Conservation (phyloP, 805 yeast species). For the Saccharomyces jurei region DNA sequence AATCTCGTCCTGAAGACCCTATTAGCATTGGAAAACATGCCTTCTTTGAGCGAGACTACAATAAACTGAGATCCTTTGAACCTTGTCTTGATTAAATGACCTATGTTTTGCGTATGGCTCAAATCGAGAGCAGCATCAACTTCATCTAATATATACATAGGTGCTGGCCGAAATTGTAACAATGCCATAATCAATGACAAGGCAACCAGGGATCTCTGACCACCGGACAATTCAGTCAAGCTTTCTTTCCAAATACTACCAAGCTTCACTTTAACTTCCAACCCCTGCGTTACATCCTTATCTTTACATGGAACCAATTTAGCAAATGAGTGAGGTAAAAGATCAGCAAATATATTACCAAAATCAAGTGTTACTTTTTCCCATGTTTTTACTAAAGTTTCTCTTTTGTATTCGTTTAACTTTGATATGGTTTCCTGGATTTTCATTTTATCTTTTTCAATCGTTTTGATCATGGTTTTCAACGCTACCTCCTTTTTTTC, state of each 20-base stretch:
- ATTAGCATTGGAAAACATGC: slow-evolving; percentile 96
- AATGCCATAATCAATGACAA: slow-evolving; percentile 85
- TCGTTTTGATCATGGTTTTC: slow-evolving; percentile 73
- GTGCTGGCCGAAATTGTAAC: slow-evolving; percentile 93
- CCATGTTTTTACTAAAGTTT: slow-evolving; percentile 78
- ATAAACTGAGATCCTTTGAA: slow-evolving; percentile 95
- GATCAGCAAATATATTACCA: slow-evolving; percentile 81
- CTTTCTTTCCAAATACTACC: slow-evolving; percentile 96
- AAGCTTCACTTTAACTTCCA: slow-evolving; percentile 80
- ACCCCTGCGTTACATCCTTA: slow-evolving; percentile 80
- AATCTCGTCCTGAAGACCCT: slow-evolving; percentile 87
- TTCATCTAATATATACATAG: slow-evolving; percentile 95
- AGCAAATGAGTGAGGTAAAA: slow-evolving; percentile 84
- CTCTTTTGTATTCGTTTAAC: slow-evolving; percentile 75
- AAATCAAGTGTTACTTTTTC: slow-evolving; percentile 80
- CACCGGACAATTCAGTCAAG: slow-evolving; percentile 91
- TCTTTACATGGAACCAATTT: slow-evolving; percentile 75
- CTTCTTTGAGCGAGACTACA: slow-evolving; percentile 93
- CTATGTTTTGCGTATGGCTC: slow-evolving; percentile 95
- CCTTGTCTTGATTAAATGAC: slow-evolving; percentile 88
- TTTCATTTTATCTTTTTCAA: slow-evolving; percentile 81
- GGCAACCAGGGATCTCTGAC: slow-evolving; percentile 92
- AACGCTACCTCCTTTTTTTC: slow-evolving; percentile 78
- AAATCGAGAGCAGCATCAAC: slow-evolving; percentile 97
- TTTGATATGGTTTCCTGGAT: slow-evolving; percentile 81